Percentiles rank a stretch among this genome's conserved stretches.
These are phyloP conservation scores for Metarhizium sp. DNA, from an alignment of 2,329 filamentous ascomycete species.

Conservation along the genomic window DNA sequence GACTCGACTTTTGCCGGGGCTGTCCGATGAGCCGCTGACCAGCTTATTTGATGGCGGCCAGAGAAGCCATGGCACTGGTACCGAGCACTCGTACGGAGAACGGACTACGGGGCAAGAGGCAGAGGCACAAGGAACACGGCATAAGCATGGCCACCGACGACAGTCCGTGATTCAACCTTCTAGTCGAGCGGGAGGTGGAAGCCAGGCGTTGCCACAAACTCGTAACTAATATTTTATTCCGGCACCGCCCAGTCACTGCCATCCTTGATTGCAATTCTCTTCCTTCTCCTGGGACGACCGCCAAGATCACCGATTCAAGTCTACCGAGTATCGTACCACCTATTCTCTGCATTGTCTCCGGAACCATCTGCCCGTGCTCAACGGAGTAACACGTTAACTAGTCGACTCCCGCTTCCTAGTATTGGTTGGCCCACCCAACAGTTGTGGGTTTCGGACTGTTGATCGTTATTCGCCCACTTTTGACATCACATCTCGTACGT, in stretches of 20 bases:
- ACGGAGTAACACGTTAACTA: neutral
- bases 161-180: neutral
- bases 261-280: neutral
- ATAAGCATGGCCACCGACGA: neutral
- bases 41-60: neutral
- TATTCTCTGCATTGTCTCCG: neutral
- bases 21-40: neutral
- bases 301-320: neutral
- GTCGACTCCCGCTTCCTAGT: neutral
- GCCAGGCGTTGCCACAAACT: neutral
- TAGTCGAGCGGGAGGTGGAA: neutral
- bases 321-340: neutral
- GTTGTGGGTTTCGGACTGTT: neutral
- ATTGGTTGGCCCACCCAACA: conserved; percentile 1
- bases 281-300: neutral
- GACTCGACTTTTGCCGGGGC: neutral
- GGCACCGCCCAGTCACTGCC: neutral
- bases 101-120: no score
- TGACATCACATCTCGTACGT: neutral
- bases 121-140: no score
- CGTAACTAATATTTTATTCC: neutral
- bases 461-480: neutral
- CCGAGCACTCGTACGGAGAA: no score
- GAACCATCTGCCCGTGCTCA: neutral
- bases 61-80: neutral